Conservation (phyloP, 1,284 basidiomycete species). For the Leccinum subrobustum region DNA sequence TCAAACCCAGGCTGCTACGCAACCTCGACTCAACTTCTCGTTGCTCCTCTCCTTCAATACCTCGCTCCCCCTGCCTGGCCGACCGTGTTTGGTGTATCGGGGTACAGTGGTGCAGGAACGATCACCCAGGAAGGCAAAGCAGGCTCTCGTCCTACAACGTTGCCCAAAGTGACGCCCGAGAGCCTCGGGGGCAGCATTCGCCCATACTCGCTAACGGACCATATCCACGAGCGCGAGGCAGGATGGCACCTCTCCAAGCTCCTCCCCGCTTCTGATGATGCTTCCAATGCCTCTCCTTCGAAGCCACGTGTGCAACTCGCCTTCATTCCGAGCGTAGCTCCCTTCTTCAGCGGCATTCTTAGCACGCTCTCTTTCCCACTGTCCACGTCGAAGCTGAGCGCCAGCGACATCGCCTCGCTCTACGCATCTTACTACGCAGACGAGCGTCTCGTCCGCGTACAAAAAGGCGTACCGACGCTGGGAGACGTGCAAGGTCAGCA, state of each 20-base stretch:
- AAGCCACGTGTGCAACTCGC: slow-evolving; percentile 59
- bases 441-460: slow-evolving; percentile 72
- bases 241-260: slow-evolving; percentile 77
- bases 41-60: slow-evolving; percentile 85
- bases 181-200: slow-evolving; percentile 75
- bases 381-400: slow-evolving; percentile 54
- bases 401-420: slow-evolving; percentile 70
- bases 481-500: slow-evolving; percentile 80
- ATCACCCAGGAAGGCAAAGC: slow-evolving; percentile 55
- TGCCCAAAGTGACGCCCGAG: slow-evolving; percentile 82
- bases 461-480: slow-evolving; percentile 74
- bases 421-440: slow-evolving; percentile 79
- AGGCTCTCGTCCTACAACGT: slow-evolving; percentile 70
- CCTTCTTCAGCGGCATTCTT: slow-evolving; percentile 97
- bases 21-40: slow-evolving; percentile 88
- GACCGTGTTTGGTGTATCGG: slow-evolving; percentile 91
- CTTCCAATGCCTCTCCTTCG: not conserved
- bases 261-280: slow-evolving; percentile 25
- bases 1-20: slow-evolving; percentile 98
- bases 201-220: slow-evolving; percentile 92
- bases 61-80: slow-evolving; percentile 68
- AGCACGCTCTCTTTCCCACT: slow-evolving; percentile 85
- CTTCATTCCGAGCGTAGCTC: slow-evolving; percentile 86
- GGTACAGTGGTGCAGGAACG: slow-evolving; percentile 95
- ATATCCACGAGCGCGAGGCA: slow-evolving; percentile 98